phyloP scores from a whole-genome alignment of 208 protist genomes.

The Strigomonas galati region DNA sequence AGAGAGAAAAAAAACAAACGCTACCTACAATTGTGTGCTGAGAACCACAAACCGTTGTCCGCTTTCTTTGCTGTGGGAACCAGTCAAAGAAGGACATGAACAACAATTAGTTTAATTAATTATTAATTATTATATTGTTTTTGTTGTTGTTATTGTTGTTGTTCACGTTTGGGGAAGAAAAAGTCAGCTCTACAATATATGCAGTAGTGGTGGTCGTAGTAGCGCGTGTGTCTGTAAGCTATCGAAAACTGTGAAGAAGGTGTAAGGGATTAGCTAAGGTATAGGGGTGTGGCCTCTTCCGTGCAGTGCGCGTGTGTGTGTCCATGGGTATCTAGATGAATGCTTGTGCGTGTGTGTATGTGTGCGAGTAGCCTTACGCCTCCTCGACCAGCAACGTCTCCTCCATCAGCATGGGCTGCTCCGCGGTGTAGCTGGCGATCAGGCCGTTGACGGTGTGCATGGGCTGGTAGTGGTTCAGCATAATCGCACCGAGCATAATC shows the following conservation, averaged over 20 bases:
- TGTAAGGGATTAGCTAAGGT: too few relatives aligned
- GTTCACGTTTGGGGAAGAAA: neutral
- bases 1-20: neutral
- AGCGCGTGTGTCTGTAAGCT: too few relatives aligned
- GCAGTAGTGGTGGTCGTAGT: too few relatives aligned
- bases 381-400: neutral
- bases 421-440: slow-evolving; percentile 19
- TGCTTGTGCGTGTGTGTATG: neutral
- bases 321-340: too few relatives aligned
- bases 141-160: neutral
- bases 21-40: neutral
- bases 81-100: too few relatives aligned
- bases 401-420: slow-evolving; percentile 5
- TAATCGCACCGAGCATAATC: slow-evolving; percentile 65
- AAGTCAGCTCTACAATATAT: too few relatives aligned
- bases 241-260: too few relatives aligned
- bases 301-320: too few relatives aligned
- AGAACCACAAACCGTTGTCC: neutral
- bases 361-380: neutral
- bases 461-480: slow-evolving; percentile 78
- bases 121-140: neutral
- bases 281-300: too few relatives aligned
- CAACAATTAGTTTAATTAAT: neutral
- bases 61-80: too few relatives aligned
- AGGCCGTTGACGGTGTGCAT: slow-evolving; percentile 26